Evolutionary conservation across 23 red algal species (phyloP).

Genomic region (Pyropia yezoensis): DNA sequence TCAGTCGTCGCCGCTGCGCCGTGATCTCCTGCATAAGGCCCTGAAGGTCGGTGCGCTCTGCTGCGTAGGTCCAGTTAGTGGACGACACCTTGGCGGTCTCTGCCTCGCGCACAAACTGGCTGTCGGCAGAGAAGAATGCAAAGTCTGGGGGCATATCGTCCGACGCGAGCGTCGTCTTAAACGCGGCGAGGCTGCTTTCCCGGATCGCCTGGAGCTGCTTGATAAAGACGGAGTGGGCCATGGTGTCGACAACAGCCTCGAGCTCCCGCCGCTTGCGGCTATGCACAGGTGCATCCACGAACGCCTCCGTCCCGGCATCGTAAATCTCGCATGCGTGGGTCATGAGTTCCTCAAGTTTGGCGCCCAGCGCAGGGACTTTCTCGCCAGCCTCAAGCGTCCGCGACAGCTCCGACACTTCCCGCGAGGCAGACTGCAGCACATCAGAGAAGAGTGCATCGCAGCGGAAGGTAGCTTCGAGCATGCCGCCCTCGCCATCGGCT

Average conservation of each 20-base stretch:
- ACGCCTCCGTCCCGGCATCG: constrained; percentile 50
- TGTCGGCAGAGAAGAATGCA: constrained; percentile 90
- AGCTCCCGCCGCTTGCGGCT: constrained; percentile 72
- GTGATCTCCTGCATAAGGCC: constrained; percentile 95
- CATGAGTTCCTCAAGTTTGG: constrained; percentile 60
- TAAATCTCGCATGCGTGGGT: constrained; percentile 38
- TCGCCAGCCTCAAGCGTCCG: constrained; percentile 67
- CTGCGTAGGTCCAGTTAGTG: constrained; percentile 60
- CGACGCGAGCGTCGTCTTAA: constrained; percentile 81
- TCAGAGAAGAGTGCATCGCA: constrained; percentile 76
- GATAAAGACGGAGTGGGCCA: constrained; percentile 71
- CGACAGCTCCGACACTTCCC: constrained; percentile 33
- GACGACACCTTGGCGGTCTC: constrained; percentile 81
- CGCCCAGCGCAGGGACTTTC: constrained; percentile 62
- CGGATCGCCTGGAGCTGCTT: constrained; percentile 88
- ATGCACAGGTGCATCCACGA: constrained; percentile 19
- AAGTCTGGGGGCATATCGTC: constrained; percentile 94
- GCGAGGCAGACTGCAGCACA: constrained; percentile 23
- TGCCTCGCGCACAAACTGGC: constrained; percentile 82
- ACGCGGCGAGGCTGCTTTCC: constrained; percentile 79
- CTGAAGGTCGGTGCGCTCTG: constrained; percentile 87
- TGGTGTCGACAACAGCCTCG: constrained; percentile 75
- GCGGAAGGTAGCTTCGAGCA: constrained; percentile 35
- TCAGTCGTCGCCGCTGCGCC: constrained; percentile 69
- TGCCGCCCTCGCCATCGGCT: constrained; percentile 11